Percentiles rank a stretch among this genome's conserved stretches.
Conservation (phyloP, 1,139 yeast species). For the Pichia sp. region DNA sequence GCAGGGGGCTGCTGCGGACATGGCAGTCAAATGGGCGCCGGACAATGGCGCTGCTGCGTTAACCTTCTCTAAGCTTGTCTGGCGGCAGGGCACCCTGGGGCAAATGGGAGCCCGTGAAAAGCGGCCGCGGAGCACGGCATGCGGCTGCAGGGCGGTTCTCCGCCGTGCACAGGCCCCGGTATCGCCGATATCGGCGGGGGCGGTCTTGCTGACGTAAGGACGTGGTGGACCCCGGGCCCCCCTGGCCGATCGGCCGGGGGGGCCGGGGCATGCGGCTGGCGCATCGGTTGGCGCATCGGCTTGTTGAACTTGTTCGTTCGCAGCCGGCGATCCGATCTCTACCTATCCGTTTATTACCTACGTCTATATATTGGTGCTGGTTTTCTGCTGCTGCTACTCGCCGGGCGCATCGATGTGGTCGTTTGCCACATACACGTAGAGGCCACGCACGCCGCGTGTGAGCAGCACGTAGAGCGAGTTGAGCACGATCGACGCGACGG, state of each 20-base stretch:
- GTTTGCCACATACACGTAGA: slow-evolving; percentile 32
- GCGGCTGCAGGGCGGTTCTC: not conserved
- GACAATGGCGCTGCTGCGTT: not conserved
- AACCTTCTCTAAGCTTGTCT: no score
- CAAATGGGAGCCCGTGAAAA: not conserved
- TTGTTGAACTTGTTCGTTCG: no score
- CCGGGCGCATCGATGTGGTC: not conserved
- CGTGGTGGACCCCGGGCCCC: no score
- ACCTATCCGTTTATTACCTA: no score
- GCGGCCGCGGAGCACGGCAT: not conserved
- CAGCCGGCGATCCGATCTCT: no score
- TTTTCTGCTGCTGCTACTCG: no score
- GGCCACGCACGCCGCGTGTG: slow-evolving; percentile 40
- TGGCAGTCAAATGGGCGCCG: not conserved
- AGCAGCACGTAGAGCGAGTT: slow-evolving; percentile 39
- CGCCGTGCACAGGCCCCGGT: slow-evolving; percentile 7
- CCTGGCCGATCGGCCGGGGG: no score
- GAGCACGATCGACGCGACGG: slow-evolving; percentile 37
- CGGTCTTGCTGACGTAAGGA: no score
- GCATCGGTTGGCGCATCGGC: no score
- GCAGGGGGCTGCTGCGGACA: not conserved
- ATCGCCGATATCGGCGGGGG: slow-evolving; percentile 10
- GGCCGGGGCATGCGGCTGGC: no score
- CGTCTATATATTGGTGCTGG: not conserved
- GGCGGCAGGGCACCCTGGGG: not conserved